Conservation (phyloP, 2,329 filamentous ascomycete genomes). For the Aureobasidium zeae region DNA sequence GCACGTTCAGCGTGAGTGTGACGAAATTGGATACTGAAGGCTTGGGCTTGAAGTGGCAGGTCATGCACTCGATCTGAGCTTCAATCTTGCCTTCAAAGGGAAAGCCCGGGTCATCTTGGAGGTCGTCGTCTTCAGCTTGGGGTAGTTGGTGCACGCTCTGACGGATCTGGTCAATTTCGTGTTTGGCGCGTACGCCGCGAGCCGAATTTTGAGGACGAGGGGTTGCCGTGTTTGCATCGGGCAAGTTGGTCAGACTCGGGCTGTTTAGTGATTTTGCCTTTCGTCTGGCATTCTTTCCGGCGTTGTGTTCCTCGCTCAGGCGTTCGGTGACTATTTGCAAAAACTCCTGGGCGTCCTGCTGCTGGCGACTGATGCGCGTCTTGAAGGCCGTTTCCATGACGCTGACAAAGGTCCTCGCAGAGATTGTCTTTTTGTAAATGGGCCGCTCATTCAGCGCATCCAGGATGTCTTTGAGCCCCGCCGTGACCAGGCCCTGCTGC, state of each 20-base stretch:
- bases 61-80: slow-evolving; percentile 89
- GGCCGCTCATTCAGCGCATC: slow-evolving; percentile 89
- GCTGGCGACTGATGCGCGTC: slow-evolving; percentile 83
- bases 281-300: slow-evolving; percentile 63
- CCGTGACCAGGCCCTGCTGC: slow-evolving; percentile 74
- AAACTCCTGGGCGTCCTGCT: slow-evolving; percentile 97
- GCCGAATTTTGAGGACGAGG: slow-evolving; percentile 4
- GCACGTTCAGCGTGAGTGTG: slow-evolving; percentile 84
- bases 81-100: slow-evolving; percentile 87
- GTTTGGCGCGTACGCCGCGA: slow-evolving; percentile 5
- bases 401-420: slow-evolving; percentile 71
- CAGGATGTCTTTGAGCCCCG: slow-evolving; percentile 82
- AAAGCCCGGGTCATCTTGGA: slow-evolving; percentile 55
- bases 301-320: slow-evolving; percentile 88
- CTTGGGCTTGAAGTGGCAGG: slow-evolving; percentile 81
- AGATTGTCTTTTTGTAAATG: slow-evolving; percentile 88
- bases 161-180: slow-evolving; percentile 10
- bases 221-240: background rate
- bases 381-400: slow-evolving; percentile 78
- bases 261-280: slow-evolving; percentile 36
- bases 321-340: slow-evolving; percentile 88
- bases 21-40: slow-evolving; percentile 79
- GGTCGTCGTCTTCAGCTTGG: slow-evolving; percentile 26
- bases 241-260: background rate
- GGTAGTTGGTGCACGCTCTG: slow-evolving; percentile 12